Evolutionary conservation across 2,329 filamentous ascomycete genomes (phyloP), one percentile per base, ranked within the genome.

Genomic region (Scleromitrula shiraiana): DNA sequence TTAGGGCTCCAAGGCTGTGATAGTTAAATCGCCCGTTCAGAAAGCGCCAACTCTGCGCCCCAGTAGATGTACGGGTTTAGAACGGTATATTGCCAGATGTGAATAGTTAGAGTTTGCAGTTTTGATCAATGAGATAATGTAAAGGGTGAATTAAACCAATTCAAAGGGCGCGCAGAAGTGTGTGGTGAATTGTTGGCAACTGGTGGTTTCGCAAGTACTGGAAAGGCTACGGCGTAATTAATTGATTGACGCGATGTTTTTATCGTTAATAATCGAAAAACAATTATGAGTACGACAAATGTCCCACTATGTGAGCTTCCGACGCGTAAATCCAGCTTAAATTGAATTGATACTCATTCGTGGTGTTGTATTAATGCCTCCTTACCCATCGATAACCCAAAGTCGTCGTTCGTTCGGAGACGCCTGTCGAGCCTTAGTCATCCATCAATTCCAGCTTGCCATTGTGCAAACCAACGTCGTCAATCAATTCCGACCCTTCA

Each of bases 301-400:
- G 32, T 42, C 32, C 43, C 52, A 55, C 51, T 33, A 50, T 53
- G 46, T 38, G 41, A 49, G 19, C 48, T 58, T 62, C 53, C 54
- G 60, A 62, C 61, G 60, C 62, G 62, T 64, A 54, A 49, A 60
- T 56, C 43, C 54, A 61, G 56, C 52, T 60, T 57, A 46, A 55
- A 54, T 56, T 46, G 47, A 49, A 45, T 50, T 32, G 42, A 58
- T 56, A 59, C 54, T 42, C 39, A 47, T 41, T 52, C 41, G 53
- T 59, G 58, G 44, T 51, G 54, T 57, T 59, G 53, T 53, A 50
- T 52, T 59, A 56, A 53, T 52, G 52, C 50, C 24, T 50, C 48
- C 40, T 55, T 46, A 33, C 17, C 44, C 38, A 27, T 41, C n/a
- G 26, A 41, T 43, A 45, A 35, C 39, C 50, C 52, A 50, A 32